Evolutionary conservation across 495 filamentous ascomycete species (phyloP).

Genomic region (Cercophora newfieldiana): DNA sequence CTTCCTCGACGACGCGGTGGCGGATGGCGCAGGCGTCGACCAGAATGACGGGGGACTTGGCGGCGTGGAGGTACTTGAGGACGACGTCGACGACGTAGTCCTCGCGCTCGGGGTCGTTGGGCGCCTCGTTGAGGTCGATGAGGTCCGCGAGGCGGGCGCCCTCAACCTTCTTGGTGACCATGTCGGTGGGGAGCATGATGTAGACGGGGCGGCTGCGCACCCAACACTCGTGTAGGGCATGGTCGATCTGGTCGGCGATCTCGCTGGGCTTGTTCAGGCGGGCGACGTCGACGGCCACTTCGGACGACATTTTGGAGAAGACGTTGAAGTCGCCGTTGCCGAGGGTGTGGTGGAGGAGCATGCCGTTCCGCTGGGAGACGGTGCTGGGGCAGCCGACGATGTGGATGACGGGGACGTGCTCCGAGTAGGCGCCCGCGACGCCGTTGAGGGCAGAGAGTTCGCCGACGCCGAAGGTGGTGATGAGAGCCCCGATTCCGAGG

Average conservation of each 20-base stretch:
- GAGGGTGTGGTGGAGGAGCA: conserved; percentile 89
- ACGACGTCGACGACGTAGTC: conserved; percentile 82
- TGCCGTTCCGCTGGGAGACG: conserved; percentile 57
- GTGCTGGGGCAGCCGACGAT: conserved; percentile 74
- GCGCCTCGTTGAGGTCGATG: conserved; percentile 64
- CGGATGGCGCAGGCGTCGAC: conserved; percentile 92
- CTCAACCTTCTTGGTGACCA: conserved; percentile 77
- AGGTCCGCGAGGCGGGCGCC: conserved; percentile 64
- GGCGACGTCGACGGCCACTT: conserved; percentile 69
- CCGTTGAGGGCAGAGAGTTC: conserved; percentile 76
- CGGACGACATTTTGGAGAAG: conserved; percentile 74
- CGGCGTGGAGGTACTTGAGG: conserved; percentile 71
- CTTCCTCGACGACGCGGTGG: conserved; percentile 72
- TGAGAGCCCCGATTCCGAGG: conserved; percentile 68
- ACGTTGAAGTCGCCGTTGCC: conserved; percentile 88
- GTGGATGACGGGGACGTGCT: conserved; percentile 58
- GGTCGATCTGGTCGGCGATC: conserved; percentile 74
- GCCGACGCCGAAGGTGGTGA: conserved; percentile 81
- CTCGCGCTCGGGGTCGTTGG: conserved; percentile 72
- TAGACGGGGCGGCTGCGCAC: conserved; percentile 75
- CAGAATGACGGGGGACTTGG: conserved; percentile 76
- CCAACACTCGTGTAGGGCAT: conserved; percentile 78
- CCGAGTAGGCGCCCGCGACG: conserved; percentile 69
- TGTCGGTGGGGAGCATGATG: conserved; percentile 82
- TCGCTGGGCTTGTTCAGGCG: conserved; percentile 68